phyloP scores from a whole-genome alignment of 805 yeast species.

The Candida easanensis region DNA sequence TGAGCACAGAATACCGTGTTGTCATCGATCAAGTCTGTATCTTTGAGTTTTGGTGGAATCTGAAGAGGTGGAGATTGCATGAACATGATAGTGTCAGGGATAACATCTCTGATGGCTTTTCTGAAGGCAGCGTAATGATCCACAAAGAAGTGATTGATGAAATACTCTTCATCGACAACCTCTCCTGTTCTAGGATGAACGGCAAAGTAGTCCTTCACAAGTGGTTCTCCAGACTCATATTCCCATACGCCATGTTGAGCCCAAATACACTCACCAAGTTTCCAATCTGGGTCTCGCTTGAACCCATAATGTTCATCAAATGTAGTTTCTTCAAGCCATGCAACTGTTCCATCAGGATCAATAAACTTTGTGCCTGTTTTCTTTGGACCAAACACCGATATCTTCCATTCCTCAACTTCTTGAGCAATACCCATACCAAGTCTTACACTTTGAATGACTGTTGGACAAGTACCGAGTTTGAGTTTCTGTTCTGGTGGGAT shows the following conservation, averaged over 20 bases:
- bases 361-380: slow-evolving; percentile 54
- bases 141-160: slow-evolving; percentile 63
- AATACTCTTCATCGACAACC: slow-evolving; percentile 46
- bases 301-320: slow-evolving; percentile 71
- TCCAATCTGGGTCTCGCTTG: slow-evolving; percentile 62
- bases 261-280: slow-evolving; percentile 74
- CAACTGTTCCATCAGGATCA: slow-evolving; percentile 63
- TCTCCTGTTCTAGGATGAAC: slow-evolving; percentile 37
- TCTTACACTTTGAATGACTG: slow-evolving; percentile 67
- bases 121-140: slow-evolving; percentile 56
- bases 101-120: slow-evolving; percentile 42
- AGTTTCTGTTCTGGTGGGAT: slow-evolving; percentile 64
- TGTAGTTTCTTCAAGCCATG: slow-evolving; percentile 62
- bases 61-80: slow-evolving; percentile 83
- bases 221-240: slow-evolving; percentile 32
- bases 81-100: slow-evolving; percentile 51
- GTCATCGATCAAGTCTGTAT: slow-evolving; percentile 48
- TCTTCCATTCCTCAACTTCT: slow-evolving; percentile 65
- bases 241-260: slow-evolving; percentile 81
- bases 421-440: slow-evolving; percentile 77
- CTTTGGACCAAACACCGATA: slow-evolving; percentile 74
- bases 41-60: slow-evolving; percentile 64
- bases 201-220: slow-evolving; percentile 52
- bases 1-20: slow-evolving; percentile 81
- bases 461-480: slow-evolving; percentile 79